These are phyloP conservation scores for Candida lessepsii DNA, from an alignment of 805 yeast genomes.

Conservation along the genomic window DNA sequence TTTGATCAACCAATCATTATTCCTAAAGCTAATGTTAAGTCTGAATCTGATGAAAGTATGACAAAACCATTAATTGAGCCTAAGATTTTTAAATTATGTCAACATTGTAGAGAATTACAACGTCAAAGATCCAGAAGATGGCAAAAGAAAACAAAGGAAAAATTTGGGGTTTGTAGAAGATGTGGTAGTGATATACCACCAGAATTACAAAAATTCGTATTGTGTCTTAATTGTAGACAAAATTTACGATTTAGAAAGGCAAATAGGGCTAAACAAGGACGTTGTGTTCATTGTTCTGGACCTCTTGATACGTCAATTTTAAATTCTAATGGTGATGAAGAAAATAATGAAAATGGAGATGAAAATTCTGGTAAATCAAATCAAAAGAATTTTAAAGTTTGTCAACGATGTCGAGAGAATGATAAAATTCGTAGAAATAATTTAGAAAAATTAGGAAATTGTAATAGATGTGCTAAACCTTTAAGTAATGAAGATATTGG, in stretches of 20 bases:
- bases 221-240: slow-evolving; percentile 60
- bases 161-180: slow-evolving; percentile 61
- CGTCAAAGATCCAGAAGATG: slow-evolving; percentile 62
- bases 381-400: slow-evolving; percentile 52
- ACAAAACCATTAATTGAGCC: slow-evolving; percentile 34
- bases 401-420: slow-evolving; percentile 60
- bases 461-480: slow-evolving; percentile 59
- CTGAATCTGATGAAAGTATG: slow-evolving; percentile 14
- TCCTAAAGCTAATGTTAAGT: slow-evolving; percentile 25
- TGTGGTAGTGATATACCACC: slow-evolving; percentile 57
- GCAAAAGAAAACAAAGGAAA: slow-evolving; percentile 60
- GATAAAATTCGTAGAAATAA: slow-evolving; percentile 57
- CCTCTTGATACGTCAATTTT: slow-evolving; percentile 45
- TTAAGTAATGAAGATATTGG: slow-evolving; percentile 46
- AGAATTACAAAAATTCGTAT: slow-evolving; percentile 51
- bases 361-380: slow-evolving; percentile 9
- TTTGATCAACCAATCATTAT: slow-evolving; percentile 46
- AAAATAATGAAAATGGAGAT: slow-evolving; percentile 4
- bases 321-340: slow-evolving; percentile 26
- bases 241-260: slow-evolving; percentile 56
- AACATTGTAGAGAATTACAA: slow-evolving; percentile 64
- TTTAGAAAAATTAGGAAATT: slow-evolving; percentile 56
- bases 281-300: slow-evolving; percentile 69
- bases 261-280: slow-evolving; percentile 58
- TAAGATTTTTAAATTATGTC: slow-evolving; percentile 54